Evolutionary conservation across 2,329 filamentous ascomycete genomes (phyloP).

Genomic region (Furcasterigmium sp.): DNA sequence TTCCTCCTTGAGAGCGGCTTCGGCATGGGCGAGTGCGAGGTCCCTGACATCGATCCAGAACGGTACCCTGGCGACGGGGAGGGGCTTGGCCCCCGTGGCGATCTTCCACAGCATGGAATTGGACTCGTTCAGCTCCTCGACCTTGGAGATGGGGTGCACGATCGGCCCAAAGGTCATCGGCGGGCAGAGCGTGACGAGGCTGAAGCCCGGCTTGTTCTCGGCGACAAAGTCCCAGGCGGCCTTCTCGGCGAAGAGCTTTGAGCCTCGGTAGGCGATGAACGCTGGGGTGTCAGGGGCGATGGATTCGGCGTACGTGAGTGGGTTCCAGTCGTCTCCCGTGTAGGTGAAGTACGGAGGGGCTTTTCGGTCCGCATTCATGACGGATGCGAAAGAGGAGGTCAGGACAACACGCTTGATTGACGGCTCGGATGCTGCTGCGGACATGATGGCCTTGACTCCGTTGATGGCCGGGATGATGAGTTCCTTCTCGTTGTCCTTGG

Average conservation of each 20-base stretch:
- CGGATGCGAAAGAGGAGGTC: constrained; percentile 65
- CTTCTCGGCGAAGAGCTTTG: constrained; percentile 28
- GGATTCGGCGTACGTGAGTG: constrained; percentile 46
- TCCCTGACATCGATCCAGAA: constrained; percentile 43
- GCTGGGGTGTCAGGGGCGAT: constrained; percentile 28
- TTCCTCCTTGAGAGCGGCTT: constrained; percentile 29
- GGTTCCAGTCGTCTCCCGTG: constrained; percentile 52
- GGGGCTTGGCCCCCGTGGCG: constrained; percentile 24
- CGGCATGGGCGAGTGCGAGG: constrained; percentile 36
- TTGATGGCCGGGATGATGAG: constrained; percentile 40
- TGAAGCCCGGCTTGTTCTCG: constrained; percentile 27
- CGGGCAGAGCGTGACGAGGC: constrained; percentile 38
- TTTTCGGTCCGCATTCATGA: constrained; percentile 45
- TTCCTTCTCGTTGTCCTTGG: constrained; percentile 37
- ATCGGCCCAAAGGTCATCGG: constrained; percentile 40
- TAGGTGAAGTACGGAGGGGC: constrained; percentile 46
- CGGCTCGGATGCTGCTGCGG: constrained; percentile 18
- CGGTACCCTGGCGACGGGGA: constrained; percentile 31
- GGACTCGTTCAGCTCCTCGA: constrained; percentile 34
- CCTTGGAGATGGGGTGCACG: constrained; percentile 27
- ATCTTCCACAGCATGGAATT: constrained; percentile 35
- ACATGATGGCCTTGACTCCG: constrained; percentile 35
- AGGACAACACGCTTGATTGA: constrained; percentile 37
- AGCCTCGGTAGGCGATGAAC: constrained; percentile 29
- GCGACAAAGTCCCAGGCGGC: constrained; percentile 28